These are phyloP conservation scores for Hypoxylon sp. DNA, from an alignment of 2,329 filamentous ascomycete species.

Conservation along the genomic window DNA sequence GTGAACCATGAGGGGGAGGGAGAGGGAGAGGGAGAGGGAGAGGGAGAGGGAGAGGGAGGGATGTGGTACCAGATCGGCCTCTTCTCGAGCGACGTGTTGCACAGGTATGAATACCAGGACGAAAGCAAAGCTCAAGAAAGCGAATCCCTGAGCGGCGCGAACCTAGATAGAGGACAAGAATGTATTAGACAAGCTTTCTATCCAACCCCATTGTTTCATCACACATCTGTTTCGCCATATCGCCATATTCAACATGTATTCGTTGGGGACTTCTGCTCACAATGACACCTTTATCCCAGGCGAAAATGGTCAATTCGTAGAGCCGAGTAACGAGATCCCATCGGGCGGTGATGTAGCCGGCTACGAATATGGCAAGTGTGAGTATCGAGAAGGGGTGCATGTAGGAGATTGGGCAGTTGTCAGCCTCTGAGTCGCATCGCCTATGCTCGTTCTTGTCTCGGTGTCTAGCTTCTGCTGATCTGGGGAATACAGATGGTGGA, in stretches of 20 bases:
- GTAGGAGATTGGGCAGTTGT: constrained; percentile 51
- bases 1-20: no score
- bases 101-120: constrained; percentile 84
- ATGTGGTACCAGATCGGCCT: constrained; percentile 77
- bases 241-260: no score
- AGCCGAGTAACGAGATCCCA: constrained; percentile 97
- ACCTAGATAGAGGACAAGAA: constrained; percentile 60
- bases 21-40: no score
- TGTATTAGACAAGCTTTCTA: constrained; percentile 20
- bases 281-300: constrained; percentile 98
- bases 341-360: constrained; percentile 98
- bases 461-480: no score
- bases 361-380: constrained; percentile 97
- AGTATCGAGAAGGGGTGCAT: constrained; percentile 99
- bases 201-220: no score
- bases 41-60: constrained; percentile 4
- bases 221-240: no score
- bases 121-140: constrained; percentile 84
- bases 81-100: constrained; percentile 80
- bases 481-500: no score
- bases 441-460: constrained; percentile 14
- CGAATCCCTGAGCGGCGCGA: constrained; percentile 85
- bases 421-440: constrained; percentile 40
- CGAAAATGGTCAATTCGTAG: constrained; percentile 96
- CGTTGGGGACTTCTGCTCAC: constrained; percentile 61